phyloP scores from a whole-genome alignment of 2,329 filamentous ascomycete genomes.

The Trichoderma oligosporum region DNA sequence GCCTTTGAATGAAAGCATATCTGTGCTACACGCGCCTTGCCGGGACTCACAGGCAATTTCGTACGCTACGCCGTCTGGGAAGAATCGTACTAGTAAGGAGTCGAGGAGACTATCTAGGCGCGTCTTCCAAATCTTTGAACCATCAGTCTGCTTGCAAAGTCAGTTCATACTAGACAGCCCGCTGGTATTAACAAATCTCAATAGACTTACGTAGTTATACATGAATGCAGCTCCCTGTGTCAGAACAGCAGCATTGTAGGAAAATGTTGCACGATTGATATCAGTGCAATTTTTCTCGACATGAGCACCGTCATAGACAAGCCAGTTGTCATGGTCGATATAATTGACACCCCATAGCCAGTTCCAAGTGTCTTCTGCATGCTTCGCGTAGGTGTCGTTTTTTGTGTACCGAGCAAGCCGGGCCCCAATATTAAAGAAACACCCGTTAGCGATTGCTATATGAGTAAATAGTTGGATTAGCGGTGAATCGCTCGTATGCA shows the following conservation, averaged over 20 bases:
- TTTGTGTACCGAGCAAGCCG: conserved; percentile 68
- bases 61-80: conserved; percentile 55
- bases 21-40: conserved; percentile 58
- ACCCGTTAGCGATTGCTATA: conserved; percentile 56
- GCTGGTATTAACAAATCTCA: not conserved
- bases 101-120: conserved; percentile 54
- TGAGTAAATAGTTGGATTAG: not conserved
- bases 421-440: conserved; percentile 62
- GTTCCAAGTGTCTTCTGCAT: conserved; percentile 59
- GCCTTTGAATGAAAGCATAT: conserved; percentile 71
- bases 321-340: conserved; percentile 56
- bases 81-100: conserved; percentile 49
- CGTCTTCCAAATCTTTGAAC: conserved; percentile 50
- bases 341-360: conserved; percentile 55
- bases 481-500: fast-evolving
- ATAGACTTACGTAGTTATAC: conserved; percentile 56
- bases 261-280: conserved; percentile 61
- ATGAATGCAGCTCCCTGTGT: conserved; percentile 63
- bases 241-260: conserved; percentile 62
- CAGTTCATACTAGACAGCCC: not conserved
- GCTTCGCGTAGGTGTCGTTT: conserved; percentile 61
- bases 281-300: conserved; percentile 56
- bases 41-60: conserved; percentile 63
- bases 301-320: conserved; percentile 62
- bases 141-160: conserved; percentile 44